Conservation (phyloP, 345 rosid species). For the Populus ilicifolia region DNA sequence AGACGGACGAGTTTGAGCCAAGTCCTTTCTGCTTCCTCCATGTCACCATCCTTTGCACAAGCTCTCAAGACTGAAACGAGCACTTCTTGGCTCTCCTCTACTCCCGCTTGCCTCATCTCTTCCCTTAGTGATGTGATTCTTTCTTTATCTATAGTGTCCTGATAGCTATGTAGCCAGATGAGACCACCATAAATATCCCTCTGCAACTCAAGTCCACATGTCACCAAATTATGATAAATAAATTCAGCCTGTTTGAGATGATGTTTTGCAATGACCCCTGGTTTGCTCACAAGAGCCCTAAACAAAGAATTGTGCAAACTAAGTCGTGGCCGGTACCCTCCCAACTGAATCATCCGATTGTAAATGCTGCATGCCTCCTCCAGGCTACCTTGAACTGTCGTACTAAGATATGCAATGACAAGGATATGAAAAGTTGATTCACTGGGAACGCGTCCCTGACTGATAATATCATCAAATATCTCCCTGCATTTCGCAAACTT, state of each 20-base stretch:
- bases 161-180: constrained; percentile 85
- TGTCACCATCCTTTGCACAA: constrained; percentile 60
- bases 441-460: constrained; percentile 84
- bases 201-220: constrained; percentile 63
- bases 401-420: constrained; percentile 71
- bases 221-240: constrained; percentile 66
- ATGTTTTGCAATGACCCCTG: constrained; percentile 48
- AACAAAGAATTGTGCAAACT: constrained; percentile 76
- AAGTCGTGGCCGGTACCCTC: constrained; percentile 70
- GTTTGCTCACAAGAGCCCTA: constrained; percentile 58
- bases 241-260: constrained; percentile 81
- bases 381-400: constrained; percentile 58
- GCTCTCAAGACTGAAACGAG: constrained; percentile 68
- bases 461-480: constrained; percentile 71
- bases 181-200: constrained; percentile 65
- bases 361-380: constrained; percentile 79
- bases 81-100: constrained; percentile 59
- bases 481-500: constrained; percentile 76
- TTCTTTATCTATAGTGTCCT: constrained; percentile 53
- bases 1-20: constrained; percentile 51
- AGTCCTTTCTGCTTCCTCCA: constrained; percentile 58
- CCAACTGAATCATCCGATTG: constrained; percentile 87
- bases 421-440: constrained; percentile 85
- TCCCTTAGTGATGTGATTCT: constrained; percentile 50
- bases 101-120: constrained; percentile 61